Conservation (phyloP, 805 yeast species). For the Candida stauntonica region DNA sequence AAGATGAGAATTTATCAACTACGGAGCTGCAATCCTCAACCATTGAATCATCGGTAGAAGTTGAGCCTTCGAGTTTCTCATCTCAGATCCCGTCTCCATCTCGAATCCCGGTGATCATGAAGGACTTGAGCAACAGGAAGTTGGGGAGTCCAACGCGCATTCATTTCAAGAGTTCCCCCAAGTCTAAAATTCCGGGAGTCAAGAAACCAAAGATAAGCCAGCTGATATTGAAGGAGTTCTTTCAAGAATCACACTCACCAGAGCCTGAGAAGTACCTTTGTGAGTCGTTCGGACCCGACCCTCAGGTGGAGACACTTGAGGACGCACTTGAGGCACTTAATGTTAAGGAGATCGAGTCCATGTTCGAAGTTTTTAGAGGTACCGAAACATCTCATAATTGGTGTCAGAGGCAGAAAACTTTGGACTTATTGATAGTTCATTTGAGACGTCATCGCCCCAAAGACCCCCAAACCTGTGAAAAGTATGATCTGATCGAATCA, state of each 20-base stretch:
- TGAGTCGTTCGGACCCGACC: conserved; percentile 21
- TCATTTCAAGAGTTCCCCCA: not conserved
- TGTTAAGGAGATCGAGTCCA: conserved; percentile 8
- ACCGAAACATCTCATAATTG: conserved; percentile 24
- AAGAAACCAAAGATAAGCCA: not conserved
- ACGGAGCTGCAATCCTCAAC: no score
- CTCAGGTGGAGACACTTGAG: conserved; percentile 9
- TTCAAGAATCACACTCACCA: not conserved
- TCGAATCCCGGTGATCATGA: conserved; percentile 3
- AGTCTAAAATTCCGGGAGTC: not conserved
- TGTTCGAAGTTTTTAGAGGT: conserved; percentile 10
- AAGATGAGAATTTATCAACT: no score
- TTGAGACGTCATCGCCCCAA: conserved; percentile 10
- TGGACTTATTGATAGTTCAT: conserved; percentile 22
- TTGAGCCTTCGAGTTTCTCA: no score
- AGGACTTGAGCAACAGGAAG: no score
- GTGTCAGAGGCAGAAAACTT: conserved; percentile 12
- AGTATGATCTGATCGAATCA: conserved; percentile 14
- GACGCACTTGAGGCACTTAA: conserved; percentile 6
- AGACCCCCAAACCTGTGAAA: conserved; percentile 9
- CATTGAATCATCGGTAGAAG: no score
- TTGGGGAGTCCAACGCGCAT: not conserved
- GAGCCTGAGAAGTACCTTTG: conserved; percentile 16
- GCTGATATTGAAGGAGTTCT: conserved; percentile 3
- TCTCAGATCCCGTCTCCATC: conserved; percentile 1